A percentile compares a stretch with the other conserved stretches of the same genome.
Conservation (phyloP, 495 filamentous ascomycete genomes). For the Pseudoneurospora amorphoporcata region DNA sequence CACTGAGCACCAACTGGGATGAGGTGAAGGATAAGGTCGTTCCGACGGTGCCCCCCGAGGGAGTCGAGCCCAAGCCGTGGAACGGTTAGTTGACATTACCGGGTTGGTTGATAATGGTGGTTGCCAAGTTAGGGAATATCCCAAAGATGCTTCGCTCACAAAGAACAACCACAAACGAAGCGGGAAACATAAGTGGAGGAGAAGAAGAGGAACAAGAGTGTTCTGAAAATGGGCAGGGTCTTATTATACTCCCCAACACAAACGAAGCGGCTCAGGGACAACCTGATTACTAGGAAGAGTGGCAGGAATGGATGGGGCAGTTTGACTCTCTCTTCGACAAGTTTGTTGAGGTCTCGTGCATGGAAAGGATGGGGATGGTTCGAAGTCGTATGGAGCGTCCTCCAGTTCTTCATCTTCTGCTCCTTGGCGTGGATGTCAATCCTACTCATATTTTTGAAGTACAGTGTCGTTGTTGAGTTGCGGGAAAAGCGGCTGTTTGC, state of each 20-base stretch:
- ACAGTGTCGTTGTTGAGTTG: not conserved
- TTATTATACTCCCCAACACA: not conserved
- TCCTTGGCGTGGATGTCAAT: not conserved
- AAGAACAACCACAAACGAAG: not conserved
- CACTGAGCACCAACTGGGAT: constrained; percentile 85
- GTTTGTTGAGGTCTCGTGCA: not conserved
- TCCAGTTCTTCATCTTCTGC: not conserved
- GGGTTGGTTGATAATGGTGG: not conserved
- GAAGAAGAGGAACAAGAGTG: not conserved
- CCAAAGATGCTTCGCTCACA: not conserved
- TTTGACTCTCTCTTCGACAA: not conserved
- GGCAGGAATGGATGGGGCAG: not conserved
- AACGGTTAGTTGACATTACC: constrained; percentile 1
- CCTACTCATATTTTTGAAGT: not conserved
- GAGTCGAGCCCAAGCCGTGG: constrained; percentile 65
- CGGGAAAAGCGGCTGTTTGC: not conserved
- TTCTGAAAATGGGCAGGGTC: not conserved
- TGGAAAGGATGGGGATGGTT: not conserved
- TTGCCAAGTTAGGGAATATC: not conserved
- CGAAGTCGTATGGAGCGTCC: not conserved
- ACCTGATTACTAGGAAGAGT: not conserved
- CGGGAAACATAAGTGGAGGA: not conserved
- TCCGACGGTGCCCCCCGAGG: constrained; percentile 64
- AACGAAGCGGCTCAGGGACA: not conserved
- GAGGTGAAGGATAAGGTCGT: constrained; percentile 70